phyloP scores from a whole-genome alignment of 1,139 yeast genomes.

The Tardiomyces blankii region DNA sequence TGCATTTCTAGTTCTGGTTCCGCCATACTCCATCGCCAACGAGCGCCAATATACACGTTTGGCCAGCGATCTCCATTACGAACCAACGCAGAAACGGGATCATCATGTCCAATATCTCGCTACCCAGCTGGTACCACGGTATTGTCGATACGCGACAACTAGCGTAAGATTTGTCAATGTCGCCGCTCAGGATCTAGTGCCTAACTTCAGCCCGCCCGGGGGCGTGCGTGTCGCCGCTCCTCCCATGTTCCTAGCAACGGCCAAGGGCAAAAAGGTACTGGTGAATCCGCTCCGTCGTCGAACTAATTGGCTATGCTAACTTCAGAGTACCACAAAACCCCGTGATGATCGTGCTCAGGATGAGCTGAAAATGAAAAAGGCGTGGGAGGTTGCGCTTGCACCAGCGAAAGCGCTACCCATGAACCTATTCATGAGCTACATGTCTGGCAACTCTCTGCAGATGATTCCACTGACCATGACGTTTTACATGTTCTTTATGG shows the following conservation, averaged over 20 bases:
- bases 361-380: constrained; percentile 35
- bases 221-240: constrained; percentile 8
- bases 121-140: not conserved
- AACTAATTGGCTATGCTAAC: too few species aligned
- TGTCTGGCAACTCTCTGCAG: constrained; percentile 88
- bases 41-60: too few species aligned
- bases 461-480: constrained; percentile 90
- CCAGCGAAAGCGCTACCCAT: constrained; percentile 84
- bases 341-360: constrained; percentile 6
- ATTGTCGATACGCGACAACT: not conserved
- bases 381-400: constrained; percentile 77
- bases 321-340: constrained; percentile 4
- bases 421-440: constrained; percentile 83
- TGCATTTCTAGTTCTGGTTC: too few species aligned
- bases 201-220: not conserved
- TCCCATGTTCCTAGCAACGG: constrained; percentile 3
- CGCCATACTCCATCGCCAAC: too few species aligned
- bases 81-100: too few species aligned
- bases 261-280: not conserved
- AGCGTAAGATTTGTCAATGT: not conserved
- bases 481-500: constrained; percentile 59
- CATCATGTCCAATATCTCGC: too few species aligned
- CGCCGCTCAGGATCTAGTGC: too few species aligned
- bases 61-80: too few species aligned
- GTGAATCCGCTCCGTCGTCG: too few species aligned